Conservation (phyloP, 495 filamentous ascomycete species). For the Penicillium turbatum region DNA sequence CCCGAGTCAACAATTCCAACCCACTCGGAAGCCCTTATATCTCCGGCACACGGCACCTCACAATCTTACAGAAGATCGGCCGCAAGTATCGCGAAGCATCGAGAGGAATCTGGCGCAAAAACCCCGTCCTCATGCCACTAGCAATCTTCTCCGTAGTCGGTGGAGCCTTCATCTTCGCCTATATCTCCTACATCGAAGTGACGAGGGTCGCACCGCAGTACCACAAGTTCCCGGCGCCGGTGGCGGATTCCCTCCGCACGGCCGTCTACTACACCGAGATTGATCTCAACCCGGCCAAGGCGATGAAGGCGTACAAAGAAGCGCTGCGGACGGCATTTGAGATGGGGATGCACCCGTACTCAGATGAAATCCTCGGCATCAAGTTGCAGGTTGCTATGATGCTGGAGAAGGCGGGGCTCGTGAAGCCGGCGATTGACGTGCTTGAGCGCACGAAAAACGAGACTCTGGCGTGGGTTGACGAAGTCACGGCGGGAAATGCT, state of each 20-base stretch:
- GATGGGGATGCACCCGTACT: constrained; percentile 76
- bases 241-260: constrained; percentile 75
- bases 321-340: constrained; percentile 68
- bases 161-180: constrained; percentile 30
- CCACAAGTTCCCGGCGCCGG: constrained; percentile 71
- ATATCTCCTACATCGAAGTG: constrained; percentile 59
- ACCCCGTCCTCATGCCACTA: constrained; percentile 41
- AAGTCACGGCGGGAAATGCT: constrained; percentile 42
- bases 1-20: constrained; percentile 9
- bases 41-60: constrained; percentile 18
- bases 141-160: constrained; percentile 49
- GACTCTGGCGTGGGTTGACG: constrained; percentile 50
- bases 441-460: constrained; percentile 58
- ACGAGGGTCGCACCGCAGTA: constrained; percentile 60
- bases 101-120: constrained; percentile 46
- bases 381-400: constrained; percentile 75
- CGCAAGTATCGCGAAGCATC: constrained; percentile 36
- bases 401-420: constrained; percentile 67
- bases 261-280: constrained; percentile 84
- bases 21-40: constrained; percentile 6
- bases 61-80: constrained; percentile 27
- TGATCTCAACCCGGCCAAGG: constrained; percentile 61
- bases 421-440: constrained; percentile 63
- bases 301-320: constrained; percentile 74
- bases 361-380: constrained; percentile 83